A percentile compares a stretch with the other conserved stretches of the same genome.
Conservation (phyloP, 345 rosid genomes). For the Eucalyptus leucophloia region DNA sequence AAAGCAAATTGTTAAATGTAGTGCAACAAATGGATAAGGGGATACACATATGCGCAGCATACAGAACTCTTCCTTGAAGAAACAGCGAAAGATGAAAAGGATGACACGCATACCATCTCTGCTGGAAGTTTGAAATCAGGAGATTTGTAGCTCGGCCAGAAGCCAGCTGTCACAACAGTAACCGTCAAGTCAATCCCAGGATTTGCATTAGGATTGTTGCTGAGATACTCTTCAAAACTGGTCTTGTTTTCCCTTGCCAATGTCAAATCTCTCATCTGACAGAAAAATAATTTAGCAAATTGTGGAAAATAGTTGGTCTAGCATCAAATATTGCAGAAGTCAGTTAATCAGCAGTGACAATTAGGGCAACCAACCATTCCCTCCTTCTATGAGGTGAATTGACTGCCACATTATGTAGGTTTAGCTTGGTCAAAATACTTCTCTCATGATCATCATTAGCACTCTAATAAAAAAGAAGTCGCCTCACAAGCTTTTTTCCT, state of each 20-base stretch:
- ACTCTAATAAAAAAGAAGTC: constrained; percentile 44
- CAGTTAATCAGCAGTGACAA: neutral
- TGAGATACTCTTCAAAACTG: constrained; percentile 45
- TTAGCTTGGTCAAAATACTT: constrained; percentile 52
- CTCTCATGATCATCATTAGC: constrained; percentile 62
- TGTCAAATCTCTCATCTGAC: constrained; percentile 54
- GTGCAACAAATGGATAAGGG: neutral
- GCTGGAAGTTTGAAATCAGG: constrained; percentile 53
- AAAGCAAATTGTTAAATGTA: neutral
- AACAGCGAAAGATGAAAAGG: neutral
- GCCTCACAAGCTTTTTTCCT: constrained; percentile 56
- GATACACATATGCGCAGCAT: neutral
- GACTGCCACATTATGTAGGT: constrained; percentile 60
- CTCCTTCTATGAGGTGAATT: constrained; percentile 68
- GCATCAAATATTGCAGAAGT: neutral
- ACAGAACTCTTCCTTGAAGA: neutral
- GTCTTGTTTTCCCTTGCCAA: constrained; percentile 57
- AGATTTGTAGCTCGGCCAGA: constrained; percentile 72
- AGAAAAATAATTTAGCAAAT: neutral
- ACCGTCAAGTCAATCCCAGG: constrained; percentile 54
- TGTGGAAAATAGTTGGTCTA: neutral
- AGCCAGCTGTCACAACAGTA: constrained; percentile 55
- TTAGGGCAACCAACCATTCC: constrained; percentile 39
- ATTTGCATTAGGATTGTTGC: constrained; percentile 22
- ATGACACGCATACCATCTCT: constrained; percentile 33